Base-by-base conservation (phyloP, 148 eudicot genomes). In the Tetragonia tetragonoides region DNA sequence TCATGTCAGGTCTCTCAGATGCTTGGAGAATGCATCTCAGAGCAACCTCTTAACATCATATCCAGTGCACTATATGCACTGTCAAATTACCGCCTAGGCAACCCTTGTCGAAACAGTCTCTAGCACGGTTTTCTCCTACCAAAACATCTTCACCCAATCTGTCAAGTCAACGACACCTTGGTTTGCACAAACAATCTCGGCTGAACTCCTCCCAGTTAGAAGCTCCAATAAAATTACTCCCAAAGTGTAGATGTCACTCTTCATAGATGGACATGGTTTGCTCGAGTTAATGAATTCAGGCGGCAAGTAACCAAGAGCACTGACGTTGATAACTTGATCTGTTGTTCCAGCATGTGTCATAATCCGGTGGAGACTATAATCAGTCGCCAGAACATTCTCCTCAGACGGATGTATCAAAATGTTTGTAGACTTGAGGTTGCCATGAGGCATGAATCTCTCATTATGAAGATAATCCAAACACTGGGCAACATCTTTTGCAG, bases 341-440 rank as follows among this genome's bases (percentile, higher is more conserved):
- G 96, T 81, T 39, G 87, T 91, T 37, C 91, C 93, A 41, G 86
- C 84, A 47, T 93, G 80, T 24, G 91, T 87, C 81, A 91, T 70
- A 18, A 89, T 64, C 23, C 96, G 85, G 79, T 91, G 96, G 69
- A 91, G 93, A 51, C 89, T 87, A 76, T 91, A 91, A 74, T 91
- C 93, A 1, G 91, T 88, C 12, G 89, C 61, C 24, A 89, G 79
- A 0, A 83, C 81, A 51, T 79, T 83, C 17, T 69, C 68, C 10
- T 74, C 73, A 8, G 81, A 82, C 37, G 83, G 75, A 64, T 88
- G 85, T 34, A 89, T 71, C 34, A 91, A 72, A 68, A 91, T 87
- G 82, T 89, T 91, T 47, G 96, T 87, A 47, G 96, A 88, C 81
- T 91, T 91, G 73, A 89, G 88, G 84, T 89, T 91, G 39, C 96